Base-by-base conservation (phyloP, 768 basidiomycete species). In the Tylopilus vinaceipallidus region DNA sequence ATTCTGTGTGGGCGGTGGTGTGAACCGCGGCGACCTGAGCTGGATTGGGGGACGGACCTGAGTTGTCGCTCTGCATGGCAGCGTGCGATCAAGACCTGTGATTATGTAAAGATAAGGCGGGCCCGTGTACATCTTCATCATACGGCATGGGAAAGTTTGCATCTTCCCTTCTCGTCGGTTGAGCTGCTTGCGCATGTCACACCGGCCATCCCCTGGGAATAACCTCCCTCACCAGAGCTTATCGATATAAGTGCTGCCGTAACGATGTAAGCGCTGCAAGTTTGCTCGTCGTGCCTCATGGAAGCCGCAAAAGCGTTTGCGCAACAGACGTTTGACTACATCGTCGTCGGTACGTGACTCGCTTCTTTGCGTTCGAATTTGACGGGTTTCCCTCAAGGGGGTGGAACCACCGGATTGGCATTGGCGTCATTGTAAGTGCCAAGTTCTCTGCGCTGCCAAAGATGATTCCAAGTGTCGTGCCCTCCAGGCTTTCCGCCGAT, bases 1-100 rank as follows among this genome's bases (percentile, higher is more conserved):
- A 95, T 72, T 95, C 93, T 91, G 71, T n/a, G 36, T 50, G 49
- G 10, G 13, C 9, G 41, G 34, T 6, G 30, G 53, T 60, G 53
- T 63, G 33, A 50, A 38, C 33, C 17, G 4, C 24, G 33, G 33
- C 29, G 58, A 34, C 11, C 38, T 26, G 11, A 19, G 11, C 32
- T 34, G 16, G 27, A 6, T 6, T 19, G 3, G 38, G 30, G 42
- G 20, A 39, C 5, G 9, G 23, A 62, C 78, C 78, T 69, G 79
- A 76, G 71, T 80, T 80, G 53, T 80, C 79, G 62, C 75, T 77
- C 72, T 78, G 53, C 49, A 55, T 60, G 24, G 4, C 33, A n/a
- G 12, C 27, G 9, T 33, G 45, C 36, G 26, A 1, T 29, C 27
- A 6, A 12, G 6, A 29, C 6, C 6, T 29, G 27, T 29, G 27